phyloP scores from a whole-genome alignment of 768 basidiomycete genomes.

The Russula sp. region DNA sequence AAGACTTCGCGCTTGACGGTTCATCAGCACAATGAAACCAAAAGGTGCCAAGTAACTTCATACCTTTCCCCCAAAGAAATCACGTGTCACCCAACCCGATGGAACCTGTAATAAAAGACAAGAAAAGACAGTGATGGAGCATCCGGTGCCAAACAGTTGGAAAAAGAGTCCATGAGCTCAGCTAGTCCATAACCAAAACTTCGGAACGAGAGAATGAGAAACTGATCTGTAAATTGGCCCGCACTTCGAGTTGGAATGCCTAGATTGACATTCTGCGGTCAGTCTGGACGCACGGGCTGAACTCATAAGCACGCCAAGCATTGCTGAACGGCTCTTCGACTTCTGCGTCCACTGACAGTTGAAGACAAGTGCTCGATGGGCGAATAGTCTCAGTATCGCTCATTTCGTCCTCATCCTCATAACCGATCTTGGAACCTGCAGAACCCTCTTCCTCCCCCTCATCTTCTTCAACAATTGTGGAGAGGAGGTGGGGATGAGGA shows the following conservation, averaged over 20 bases:
- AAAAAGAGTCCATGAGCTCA: conserved; percentile 16
- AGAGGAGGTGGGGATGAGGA: conserved; percentile 10
- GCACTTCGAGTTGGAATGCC: background rate
- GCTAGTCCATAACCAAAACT: background rate
- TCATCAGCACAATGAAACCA: background rate
- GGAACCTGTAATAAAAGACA: background rate
- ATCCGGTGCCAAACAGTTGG: background rate
- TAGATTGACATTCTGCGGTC: conserved; percentile 5
- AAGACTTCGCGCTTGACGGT: background rate
- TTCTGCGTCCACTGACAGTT: background rate
- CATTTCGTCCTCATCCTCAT: background rate
- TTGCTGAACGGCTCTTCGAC: background rate
- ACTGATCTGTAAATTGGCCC: background rate
- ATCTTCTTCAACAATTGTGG: conserved; percentile 4
- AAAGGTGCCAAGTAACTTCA: background rate
- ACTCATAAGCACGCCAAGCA: background rate
- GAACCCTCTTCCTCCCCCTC: background rate
- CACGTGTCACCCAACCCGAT: background rate
- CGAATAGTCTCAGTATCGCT: conserved; percentile 8
- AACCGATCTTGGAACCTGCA: background rate
- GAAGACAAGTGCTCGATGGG: background rate
- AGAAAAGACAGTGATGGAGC: conserved; percentile 5
- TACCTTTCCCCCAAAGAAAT: background rate
- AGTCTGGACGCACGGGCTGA: background rate
- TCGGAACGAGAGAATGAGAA: background rate